A percentile compares a stretch with the other conserved stretches of the same genome.
Evolutionary conservation across 2,329 filamentous ascomycete genomes (phyloP).

Genomic region (Aspergillus intermedius): DNA sequence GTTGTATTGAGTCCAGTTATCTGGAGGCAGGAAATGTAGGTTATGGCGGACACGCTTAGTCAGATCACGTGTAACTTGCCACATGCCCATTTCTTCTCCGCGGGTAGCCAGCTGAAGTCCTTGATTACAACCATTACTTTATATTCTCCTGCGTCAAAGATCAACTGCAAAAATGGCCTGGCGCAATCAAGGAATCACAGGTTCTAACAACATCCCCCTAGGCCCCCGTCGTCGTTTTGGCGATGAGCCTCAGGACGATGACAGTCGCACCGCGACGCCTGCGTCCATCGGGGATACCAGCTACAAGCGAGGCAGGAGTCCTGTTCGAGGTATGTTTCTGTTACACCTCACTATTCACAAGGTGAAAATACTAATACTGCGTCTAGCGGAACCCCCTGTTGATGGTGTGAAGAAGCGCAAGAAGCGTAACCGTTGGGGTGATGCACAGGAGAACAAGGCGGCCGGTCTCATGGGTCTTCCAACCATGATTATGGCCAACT

Average conservation of each 20-base stretch:
- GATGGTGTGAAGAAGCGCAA: conserved; percentile 86
- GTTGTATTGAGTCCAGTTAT: neutral
- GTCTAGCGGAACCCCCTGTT: conserved; percentile 42
- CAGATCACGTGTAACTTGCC: neutral
- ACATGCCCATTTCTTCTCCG: conserved; percentile 1
- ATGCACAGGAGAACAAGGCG: conserved; percentile 96
- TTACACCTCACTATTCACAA: neutral
- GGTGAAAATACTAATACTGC: conserved; percentile 16
- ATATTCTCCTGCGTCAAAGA: neutral
- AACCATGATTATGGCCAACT: conserved; percentile 91
- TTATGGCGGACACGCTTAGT: neutral
- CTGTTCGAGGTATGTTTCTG: conserved; percentile 61
- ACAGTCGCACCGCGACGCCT: conserved; percentile 40
- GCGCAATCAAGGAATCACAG: conserved; percentile 76
- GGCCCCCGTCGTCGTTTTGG: conserved; percentile 76
- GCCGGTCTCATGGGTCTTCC: conserved; percentile 95
- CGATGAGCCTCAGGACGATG: conserved; percentile 48
- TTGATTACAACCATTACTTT: neutral
- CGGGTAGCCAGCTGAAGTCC: neutral
- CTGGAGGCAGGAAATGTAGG: too few relatives aligned
- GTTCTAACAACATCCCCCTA: conserved; percentile 95
- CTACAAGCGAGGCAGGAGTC: conserved; percentile 85
- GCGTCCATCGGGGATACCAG: conserved; percentile 45
- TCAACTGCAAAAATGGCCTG: conserved; percentile 49
- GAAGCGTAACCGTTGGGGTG: conserved; percentile 98